phyloP scores from a whole-genome alignment of 2,329 filamentous ascomycete species.

The Talaromyces marneffei region DNA sequence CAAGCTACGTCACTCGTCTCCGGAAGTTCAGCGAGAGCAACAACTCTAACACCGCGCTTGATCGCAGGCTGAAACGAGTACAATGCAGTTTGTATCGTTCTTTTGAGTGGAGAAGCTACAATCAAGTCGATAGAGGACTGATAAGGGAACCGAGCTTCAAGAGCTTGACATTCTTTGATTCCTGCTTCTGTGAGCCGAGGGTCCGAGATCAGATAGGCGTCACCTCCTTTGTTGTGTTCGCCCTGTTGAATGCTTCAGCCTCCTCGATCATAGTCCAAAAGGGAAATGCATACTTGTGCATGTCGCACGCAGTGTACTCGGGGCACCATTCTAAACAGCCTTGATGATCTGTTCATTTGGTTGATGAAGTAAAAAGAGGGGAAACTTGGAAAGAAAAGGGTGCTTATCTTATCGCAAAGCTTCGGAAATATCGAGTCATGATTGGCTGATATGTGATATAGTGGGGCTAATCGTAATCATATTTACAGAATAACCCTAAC shows the following conservation, averaged over 20 bases:
- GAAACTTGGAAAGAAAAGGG: neutral
- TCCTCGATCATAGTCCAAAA: neutral
- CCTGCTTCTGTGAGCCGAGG: slow-evolving; percentile 11
- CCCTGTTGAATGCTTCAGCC: slow-evolving; percentile 5
- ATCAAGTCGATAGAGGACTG: slow-evolving; percentile 14
- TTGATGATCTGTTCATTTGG: neutral
- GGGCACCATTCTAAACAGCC: slow-evolving; percentile 3
- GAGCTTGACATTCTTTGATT: slow-evolving; percentile 9
- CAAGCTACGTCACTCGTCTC: slow-evolving; percentile 15
- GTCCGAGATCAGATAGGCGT: slow-evolving; percentile 16
- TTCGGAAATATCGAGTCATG: neutral
- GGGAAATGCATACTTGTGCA: slow-evolving; percentile 9
- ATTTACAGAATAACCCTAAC: neutral
- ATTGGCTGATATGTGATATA: neutral
- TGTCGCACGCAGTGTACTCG: slow-evolving; percentile 13
- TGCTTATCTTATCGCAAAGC: neutral
- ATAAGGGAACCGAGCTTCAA: slow-evolving; percentile 11
- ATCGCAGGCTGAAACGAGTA: slow-evolving; percentile 15
- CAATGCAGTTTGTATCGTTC: slow-evolving; percentile 14
- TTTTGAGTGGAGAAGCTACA: slow-evolving; percentile 14
- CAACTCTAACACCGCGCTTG: slow-evolving; percentile 9
- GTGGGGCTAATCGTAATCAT: neutral
- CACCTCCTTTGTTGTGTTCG: slow-evolving; percentile 15
- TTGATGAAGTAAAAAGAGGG: neutral
- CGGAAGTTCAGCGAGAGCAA: slow-evolving; percentile 16